Evolutionary conservation across 108 stramenopile species (phyloP).

Genomic region (Conticribra guillardii): DNA sequence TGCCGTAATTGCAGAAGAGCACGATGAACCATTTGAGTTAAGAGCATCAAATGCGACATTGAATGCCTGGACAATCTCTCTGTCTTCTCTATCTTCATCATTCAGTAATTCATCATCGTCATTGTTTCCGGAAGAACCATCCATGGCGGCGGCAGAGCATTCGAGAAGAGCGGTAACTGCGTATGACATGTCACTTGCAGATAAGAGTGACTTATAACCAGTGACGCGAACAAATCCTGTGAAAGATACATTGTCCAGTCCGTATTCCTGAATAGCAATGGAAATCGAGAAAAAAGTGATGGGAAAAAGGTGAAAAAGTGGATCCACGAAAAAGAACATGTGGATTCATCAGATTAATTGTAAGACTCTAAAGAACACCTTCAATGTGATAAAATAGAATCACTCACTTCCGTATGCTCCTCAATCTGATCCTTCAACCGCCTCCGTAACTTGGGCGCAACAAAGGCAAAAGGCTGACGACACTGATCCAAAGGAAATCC

Average conservation of each 20-base stretch:
- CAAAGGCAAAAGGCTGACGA: slow-evolving; percentile 83
- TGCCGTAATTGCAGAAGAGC: slow-evolving; percentile 30
- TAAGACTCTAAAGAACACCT: no score
- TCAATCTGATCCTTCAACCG: slow-evolving; percentile 62
- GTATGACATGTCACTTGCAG: slow-evolving; percentile 83
- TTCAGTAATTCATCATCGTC: slow-evolving; percentile 24
- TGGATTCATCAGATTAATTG: no score
- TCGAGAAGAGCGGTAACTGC: slow-evolving; percentile 88
- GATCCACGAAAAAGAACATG: no score
- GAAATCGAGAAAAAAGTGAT: slow-evolving; percentile 1
- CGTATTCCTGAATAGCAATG: slow-evolving; percentile 63
- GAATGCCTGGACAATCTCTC: slow-evolving; percentile 62
- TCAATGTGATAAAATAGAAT: no score
- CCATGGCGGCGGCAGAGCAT: slow-evolving; percentile 54
- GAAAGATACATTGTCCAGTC: slow-evolving; percentile 75
- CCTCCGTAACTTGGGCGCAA: slow-evolving; percentile 71
- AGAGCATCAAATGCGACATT: slow-evolving; percentile 84
- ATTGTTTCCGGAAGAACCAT: slow-evolving; percentile 22
- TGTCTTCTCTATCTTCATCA: slow-evolving; percentile 56
- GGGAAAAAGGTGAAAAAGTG: no score
- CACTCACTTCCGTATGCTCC: slow-evolving; percentile 68
- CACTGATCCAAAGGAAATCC: slow-evolving; percentile 83
- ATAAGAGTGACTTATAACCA: slow-evolving; percentile 80
- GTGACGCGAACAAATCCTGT: slow-evolving; percentile 85
- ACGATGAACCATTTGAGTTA: slow-evolving; percentile 57